Conservation (phyloP, 1,284 basidiomycete species). For the Bjerkandera adusta region DNA sequence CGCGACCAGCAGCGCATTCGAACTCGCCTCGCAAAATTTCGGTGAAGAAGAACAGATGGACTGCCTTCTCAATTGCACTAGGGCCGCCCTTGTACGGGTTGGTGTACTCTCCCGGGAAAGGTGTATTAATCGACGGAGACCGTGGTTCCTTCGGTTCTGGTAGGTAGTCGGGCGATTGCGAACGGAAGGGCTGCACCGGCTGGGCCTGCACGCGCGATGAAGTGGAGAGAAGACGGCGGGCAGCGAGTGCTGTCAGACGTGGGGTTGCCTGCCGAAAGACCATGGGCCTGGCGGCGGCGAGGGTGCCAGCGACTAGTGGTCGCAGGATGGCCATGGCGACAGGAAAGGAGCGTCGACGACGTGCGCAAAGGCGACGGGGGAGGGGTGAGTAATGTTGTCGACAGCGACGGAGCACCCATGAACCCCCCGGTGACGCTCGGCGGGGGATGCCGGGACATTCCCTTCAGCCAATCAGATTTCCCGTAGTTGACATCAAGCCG, state of each 20-base stretch:
- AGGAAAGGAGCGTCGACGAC: constrained; percentile 16
- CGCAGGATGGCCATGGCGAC: constrained; percentile 50
- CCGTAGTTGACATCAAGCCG: constrained; percentile 35
- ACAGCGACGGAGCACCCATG: constrained; percentile 25
- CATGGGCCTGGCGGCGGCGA: constrained; percentile 23
- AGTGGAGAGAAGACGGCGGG: constrained; percentile 44
- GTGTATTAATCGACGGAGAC: constrained; percentile 38
- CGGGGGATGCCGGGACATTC: constrained; percentile 30
- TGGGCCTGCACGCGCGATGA: constrained; percentile 24
- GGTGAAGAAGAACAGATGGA: constrained; percentile 97
- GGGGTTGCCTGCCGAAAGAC: constrained; percentile 28
- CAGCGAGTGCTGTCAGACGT: constrained; percentile 36
- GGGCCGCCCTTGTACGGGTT: constrained; percentile 78
- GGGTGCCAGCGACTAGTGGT: constrained; percentile 24
- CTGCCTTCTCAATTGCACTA: constrained; percentile 92
- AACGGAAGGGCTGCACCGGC: constrained; percentile 12
- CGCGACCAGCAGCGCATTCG: not conserved
- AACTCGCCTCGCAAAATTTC: constrained; percentile 97
- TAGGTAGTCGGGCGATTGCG: constrained; percentile 13
- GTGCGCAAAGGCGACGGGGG: constrained; percentile 17
- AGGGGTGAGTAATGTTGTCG: constrained; percentile 17
- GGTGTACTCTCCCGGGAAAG: constrained; percentile 46
- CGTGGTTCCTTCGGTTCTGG: constrained; percentile 17
- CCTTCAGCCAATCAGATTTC: constrained; percentile 49
- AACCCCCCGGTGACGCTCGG: constrained; percentile 34